Base-by-base conservation (phyloP, 306 rosid species). In the Morella rubra region DNA sequence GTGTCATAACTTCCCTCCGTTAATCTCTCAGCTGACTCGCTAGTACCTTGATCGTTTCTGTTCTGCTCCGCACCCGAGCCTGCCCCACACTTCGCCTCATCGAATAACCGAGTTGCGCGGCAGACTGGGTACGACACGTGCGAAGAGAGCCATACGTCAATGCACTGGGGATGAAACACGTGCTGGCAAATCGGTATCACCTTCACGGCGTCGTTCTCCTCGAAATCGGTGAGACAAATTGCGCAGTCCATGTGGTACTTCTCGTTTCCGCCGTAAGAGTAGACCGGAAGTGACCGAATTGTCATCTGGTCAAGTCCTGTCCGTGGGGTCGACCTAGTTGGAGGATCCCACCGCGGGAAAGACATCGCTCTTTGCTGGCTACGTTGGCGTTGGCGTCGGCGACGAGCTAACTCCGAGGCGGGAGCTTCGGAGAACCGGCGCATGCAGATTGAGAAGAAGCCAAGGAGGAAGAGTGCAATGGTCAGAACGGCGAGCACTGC, bases 111-210 rank as follows among this genome's bases (percentile, higher is more conserved):
- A 1, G 69, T 73, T 5, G 89, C 80, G 44, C 89, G 80, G 82
- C 92, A 88, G 10, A 90, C 62, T 0, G 92, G 96, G 44, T 92
- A 85, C 0, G 88, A 74, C 82, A 86, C 81, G 75, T 86, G 91
- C 24, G 73, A 32, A 6, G 19, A 10, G 0, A 90, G 88, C 92
- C 96, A 90, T 80, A 69, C 66, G 84, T 90, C 90, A 12, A 90
- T 69, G 24, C 96, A 88, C 1, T 71, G 12, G 0, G 81, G 75
- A 46, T 90, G 96, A 60, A 86, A 90, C 89, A 81, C 86, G 85
- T 90, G 96, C 73, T 10, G 45, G 16, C 93, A 90, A 65, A 73
- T 27, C 19, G 89, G 87, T 0, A 86, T 72, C 75, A 78, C 53
- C 77, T 88, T 86, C 20, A 88, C 82, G 41, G 13, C 11, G 7